phyloP scores from a whole-genome alignment of 139 green algal genomes.

The Tetraselmis chui region DNA sequence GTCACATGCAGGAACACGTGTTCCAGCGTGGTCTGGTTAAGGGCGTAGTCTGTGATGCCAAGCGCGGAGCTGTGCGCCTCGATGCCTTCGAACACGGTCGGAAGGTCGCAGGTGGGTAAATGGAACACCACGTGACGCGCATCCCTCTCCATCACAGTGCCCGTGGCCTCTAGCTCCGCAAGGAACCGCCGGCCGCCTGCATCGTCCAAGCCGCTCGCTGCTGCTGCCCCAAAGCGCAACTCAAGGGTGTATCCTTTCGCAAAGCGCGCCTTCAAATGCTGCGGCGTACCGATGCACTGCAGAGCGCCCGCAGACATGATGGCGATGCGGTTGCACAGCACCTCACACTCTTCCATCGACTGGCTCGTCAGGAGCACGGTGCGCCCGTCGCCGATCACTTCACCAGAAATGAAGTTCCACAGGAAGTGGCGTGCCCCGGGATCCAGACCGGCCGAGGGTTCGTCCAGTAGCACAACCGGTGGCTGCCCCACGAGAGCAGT shows the following conservation, averaged over 20 bases:
- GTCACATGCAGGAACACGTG: conserved; percentile 56
- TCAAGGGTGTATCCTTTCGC: conserved; percentile 51
- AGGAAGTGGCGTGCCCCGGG: conserved; percentile 43
- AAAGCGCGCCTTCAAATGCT: conserved; percentile 82
- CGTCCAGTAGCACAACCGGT: conserved; percentile 64
- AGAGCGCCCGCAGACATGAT: conserved; percentile 74
- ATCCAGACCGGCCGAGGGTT: conserved; percentile 64
- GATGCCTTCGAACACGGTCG: neutral
- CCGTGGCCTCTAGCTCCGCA: neutral
- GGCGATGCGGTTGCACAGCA: conserved; percentile 72
- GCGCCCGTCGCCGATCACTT: conserved; percentile 36
- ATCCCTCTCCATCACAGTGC: neutral
- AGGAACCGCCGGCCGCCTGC: neutral
- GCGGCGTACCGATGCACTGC: conserved; percentile 69
- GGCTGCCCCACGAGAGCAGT: conserved; percentile 63
- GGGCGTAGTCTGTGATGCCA: conserved; percentile 29
- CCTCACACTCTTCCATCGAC: conserved; percentile 93
- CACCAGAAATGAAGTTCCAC: conserved; percentile 51
- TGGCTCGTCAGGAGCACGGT: conserved; percentile 74
- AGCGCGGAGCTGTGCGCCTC: neutral
- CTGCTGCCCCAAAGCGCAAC: too few species aligned
- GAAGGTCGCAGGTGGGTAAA: neutral
- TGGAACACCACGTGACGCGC: neutral
- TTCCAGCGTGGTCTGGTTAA: conserved; percentile 42
- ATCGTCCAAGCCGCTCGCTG: neutral